phyloP scores from a whole-genome alignment of 2,329 filamentous ascomycete species.

The Leptoxyphium fumago region DNA sequence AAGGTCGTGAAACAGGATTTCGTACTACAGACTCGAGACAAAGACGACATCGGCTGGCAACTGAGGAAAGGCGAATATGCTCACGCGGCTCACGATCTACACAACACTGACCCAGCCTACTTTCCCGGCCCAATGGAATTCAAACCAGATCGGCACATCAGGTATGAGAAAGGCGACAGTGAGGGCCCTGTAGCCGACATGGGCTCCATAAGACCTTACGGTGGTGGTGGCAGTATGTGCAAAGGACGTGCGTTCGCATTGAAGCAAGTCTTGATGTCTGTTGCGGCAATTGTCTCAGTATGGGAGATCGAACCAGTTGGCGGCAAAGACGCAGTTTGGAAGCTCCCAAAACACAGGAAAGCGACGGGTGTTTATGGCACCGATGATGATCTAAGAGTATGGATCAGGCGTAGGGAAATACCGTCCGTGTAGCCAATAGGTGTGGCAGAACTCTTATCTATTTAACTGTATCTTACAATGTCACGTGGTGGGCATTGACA shows the following conservation, averaged over 20 bases:
- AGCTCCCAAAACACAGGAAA: conserved; percentile 34
- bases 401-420: conserved; percentile 25
- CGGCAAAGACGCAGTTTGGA: conserved; percentile 27
- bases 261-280: conserved; percentile 34
- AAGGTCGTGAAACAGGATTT: conserved; percentile 21
- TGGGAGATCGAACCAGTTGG: conserved; percentile 40
- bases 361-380: conserved; percentile 38
- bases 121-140: conserved; percentile 19
- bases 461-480: no score
- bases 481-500: no score
- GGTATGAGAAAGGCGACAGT: conserved; percentile 11
- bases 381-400: conserved; percentile 37
- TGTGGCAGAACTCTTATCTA: no score
- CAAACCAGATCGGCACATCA: conserved; percentile 20
- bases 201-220: conserved; percentile 32
- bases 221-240: conserved; percentile 32
- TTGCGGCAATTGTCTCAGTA: conserved; percentile 37
- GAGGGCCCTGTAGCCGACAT: conserved; percentile 22
- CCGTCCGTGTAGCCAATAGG: background rate
- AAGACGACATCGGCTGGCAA: conserved; percentile 15
- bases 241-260: conserved; percentile 38
- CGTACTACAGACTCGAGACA: conserved; percentile 20
- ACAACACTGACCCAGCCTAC: conserved; percentile 21
- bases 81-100: conserved; percentile 23
- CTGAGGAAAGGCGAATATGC: conserved; percentile 22